Percentiles rank a stretch among this genome's conserved stretches.
Evolutionary conservation across 306 rosid species (phyloP).

Genomic region (Lagenaria siceraria): DNA sequence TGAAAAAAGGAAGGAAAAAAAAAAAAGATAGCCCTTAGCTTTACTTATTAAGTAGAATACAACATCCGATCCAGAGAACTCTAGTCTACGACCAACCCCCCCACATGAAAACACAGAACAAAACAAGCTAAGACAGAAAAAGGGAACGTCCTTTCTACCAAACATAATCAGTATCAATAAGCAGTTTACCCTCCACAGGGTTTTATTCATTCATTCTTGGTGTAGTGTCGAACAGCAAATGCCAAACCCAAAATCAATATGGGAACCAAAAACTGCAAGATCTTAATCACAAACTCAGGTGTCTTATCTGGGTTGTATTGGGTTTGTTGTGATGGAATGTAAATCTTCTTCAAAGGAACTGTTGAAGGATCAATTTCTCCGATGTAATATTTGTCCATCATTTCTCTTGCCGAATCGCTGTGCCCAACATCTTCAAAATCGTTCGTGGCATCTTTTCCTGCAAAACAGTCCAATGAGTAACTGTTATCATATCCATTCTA

Average conservation of each 20-base stretch:
- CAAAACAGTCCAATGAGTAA: background rate
- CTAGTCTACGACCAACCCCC: background rate
- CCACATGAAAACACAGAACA: background rate
- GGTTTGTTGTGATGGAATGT: conserved; percentile 45
- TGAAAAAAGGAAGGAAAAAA: background rate
- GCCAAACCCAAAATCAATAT: conserved; percentile 83
- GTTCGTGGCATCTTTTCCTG: conserved; percentile 88
- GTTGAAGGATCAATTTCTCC: conserved; percentile 75
- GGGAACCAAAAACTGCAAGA: conserved; percentile 81
- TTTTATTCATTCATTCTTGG: conserved; percentile 61
- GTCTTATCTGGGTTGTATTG: conserved; percentile 55
- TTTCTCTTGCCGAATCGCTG: conserved; percentile 79
- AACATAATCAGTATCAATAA: background rate
- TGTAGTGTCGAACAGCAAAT: conserved; percentile 65
- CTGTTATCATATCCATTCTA: background rate
- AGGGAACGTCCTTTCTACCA: conserved; percentile 14
- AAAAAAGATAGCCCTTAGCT: background rate
- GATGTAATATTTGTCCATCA: conserved; percentile 76
- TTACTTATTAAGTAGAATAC: background rate
- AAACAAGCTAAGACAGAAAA: conserved; percentile 15
- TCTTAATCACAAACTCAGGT: conserved; percentile 64
- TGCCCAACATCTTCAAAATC: conserved; percentile 98
- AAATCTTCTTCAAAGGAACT: conserved; percentile 39
- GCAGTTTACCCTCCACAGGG: conserved; percentile 15
- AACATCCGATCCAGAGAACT: background rate